These are phyloP conservation scores for Fagus crenata DNA, from an alignment of 306 rosid genomes.

Conservation along the genomic window DNA sequence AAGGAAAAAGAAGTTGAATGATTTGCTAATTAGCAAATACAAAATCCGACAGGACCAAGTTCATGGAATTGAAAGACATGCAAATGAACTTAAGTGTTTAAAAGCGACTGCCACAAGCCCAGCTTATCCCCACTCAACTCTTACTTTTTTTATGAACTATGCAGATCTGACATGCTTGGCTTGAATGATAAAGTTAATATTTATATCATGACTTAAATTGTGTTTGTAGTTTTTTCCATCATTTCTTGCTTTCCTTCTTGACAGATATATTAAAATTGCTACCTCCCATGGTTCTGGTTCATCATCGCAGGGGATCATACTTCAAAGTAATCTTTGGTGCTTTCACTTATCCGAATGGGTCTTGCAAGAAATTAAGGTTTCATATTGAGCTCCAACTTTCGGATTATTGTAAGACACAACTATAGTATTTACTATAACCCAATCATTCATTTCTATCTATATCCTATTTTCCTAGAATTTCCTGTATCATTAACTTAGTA, in stretches of 20 bases:
- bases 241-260: not conserved
- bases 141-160: not conserved
- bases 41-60: conserved; percentile 11
- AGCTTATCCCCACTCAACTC: not conserved
- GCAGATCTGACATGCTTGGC: not conserved
- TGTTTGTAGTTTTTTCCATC: not conserved
- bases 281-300: not conserved
- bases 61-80: conserved; percentile 20
- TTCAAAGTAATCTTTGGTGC: no score
- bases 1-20: conserved; percentile 1
- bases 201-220: not conserved
- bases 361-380: no score
- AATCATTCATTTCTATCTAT: not conserved
- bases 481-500: not conserved
- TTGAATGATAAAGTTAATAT: not conserved
- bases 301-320: no score
- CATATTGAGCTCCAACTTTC: not conserved
- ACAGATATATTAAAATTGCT: not conserved
- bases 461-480: not conserved
- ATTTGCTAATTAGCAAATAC: not conserved
- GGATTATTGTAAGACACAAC: not conserved
- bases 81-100: conserved; percentile 23
- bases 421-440: not conserved
- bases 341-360: no score
- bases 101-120: not conserved